A percentile compares a stretch with the other conserved stretches of the same genome.
Conservation (phyloP, 2,329 filamentous ascomycete species). For the Rhynchosporium agropyri region DNA sequence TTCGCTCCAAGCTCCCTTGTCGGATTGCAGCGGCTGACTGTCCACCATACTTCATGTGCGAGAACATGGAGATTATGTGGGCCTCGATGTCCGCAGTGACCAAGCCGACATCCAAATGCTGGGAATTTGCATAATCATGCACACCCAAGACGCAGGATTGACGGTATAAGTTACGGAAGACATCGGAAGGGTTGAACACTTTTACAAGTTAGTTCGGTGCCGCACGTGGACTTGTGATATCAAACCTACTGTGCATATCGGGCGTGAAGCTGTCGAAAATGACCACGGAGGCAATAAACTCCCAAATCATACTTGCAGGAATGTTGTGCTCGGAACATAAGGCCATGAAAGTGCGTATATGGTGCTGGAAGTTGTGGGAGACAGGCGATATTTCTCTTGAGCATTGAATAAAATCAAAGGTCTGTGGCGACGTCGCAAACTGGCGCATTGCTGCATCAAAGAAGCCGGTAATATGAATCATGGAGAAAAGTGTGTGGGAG, state of each 20-base stretch:
- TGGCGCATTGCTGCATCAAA: slow-evolving; percentile 25
- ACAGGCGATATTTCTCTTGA: slow-evolving; percentile 22
- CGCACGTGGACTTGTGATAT: background rate
- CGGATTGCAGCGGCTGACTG: slow-evolving; percentile 23
- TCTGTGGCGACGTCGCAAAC: slow-evolving; percentile 18
- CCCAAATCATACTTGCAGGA: slow-evolving; percentile 22
- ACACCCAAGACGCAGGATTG: slow-evolving; percentile 21
- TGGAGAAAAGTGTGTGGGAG: slow-evolving; percentile 28
- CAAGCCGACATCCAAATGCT: slow-evolving; percentile 23
- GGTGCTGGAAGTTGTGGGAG: slow-evolving; percentile 19
- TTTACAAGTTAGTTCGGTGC: slow-evolving; percentile 1
- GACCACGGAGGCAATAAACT: slow-evolving; percentile 31
- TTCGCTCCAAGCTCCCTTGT: slow-evolving; percentile 18
- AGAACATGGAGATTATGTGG: slow-evolving; percentile 4
- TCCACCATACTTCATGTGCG: slow-evolving; percentile 23
- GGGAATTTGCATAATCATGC: slow-evolving; percentile 18
- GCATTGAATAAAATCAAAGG: slow-evolving; percentile 30
- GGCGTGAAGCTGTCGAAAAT: slow-evolving; percentile 34
- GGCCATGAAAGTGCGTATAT: slow-evolving; percentile 23
- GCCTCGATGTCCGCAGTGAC: slow-evolving; percentile 25
- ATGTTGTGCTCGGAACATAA: slow-evolving; percentile 23
- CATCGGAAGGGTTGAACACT: slow-evolving; percentile 28
- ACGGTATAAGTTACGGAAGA: slow-evolving; percentile 29
- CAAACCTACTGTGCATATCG: slow-evolving; percentile 33
- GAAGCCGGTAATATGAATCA: slow-evolving; percentile 25